Percentiles rank a stretch among this genome's conserved stretches.
These are phyloP conservation scores for Salpingoeca rosetta DNA, from an alignment of 78 protist genomes.

Conservation along the genomic window DNA sequence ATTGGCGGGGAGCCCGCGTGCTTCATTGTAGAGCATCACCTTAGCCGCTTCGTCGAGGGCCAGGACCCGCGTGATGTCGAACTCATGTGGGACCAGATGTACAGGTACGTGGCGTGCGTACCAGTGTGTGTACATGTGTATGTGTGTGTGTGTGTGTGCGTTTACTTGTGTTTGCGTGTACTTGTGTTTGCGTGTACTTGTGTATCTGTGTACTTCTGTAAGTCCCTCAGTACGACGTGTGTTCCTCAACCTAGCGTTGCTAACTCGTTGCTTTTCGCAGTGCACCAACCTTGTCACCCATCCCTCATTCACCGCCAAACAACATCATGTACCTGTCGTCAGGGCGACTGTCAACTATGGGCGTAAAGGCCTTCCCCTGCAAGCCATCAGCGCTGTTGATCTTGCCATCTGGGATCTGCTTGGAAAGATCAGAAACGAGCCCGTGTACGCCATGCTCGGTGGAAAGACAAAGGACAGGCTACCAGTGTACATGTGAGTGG, in stretches of 20 bases:
- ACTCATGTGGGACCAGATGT: constrained; percentile 49
- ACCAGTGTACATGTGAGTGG: not conserved
- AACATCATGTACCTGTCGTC: not conserved
- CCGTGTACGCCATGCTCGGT: constrained; percentile 45
- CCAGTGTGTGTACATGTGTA: no score
- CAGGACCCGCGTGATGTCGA: constrained; percentile 45
- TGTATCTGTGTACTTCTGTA: no score
- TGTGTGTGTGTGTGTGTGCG: no score
- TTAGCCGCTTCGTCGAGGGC: constrained; percentile 46
- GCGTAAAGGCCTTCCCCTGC: constrained; percentile 42
- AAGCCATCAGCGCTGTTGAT: constrained; percentile 45
- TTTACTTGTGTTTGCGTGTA: not conserved
- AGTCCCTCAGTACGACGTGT: no score
- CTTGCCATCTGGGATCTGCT: constrained; percentile 49
- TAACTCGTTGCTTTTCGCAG: no score
- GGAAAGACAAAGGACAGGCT: constrained; percentile 43
- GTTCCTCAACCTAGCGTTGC: no score
- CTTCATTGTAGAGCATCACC: constrained; percentile 44
- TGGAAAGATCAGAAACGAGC: constrained; percentile 40
- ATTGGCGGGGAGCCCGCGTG: constrained; percentile 58
- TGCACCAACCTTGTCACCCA: no score
- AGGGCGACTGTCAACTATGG: constrained; percentile 1
- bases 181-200: not conserved
- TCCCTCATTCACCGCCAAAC: no score
- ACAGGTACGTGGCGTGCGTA: not conserved